Conservation (phyloP, 108 stramenopile species). For the Nannochloropsis gaditana region DNA sequence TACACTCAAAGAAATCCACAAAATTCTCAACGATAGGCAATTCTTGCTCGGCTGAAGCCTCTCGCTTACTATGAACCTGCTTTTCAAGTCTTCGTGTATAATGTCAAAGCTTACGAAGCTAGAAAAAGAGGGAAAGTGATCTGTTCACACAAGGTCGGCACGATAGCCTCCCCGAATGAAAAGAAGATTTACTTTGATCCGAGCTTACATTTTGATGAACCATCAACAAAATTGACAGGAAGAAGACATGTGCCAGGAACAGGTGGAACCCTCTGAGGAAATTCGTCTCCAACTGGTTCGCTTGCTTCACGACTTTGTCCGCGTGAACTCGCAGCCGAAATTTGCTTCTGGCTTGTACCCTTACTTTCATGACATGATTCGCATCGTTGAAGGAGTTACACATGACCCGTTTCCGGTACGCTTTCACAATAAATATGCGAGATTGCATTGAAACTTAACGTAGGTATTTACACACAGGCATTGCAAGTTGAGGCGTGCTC, state of each 20-base stretch:
- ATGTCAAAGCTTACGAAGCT: not conserved
- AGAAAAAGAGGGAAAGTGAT: not conserved
- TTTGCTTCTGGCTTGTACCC: not conserved
- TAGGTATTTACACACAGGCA: not conserved
- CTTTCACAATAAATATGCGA: not conserved
- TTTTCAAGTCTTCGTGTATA: conserved; percentile 18
- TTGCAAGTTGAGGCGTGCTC: not conserved
- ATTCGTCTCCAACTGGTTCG: not conserved
- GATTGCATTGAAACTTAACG: too few relatives aligned
- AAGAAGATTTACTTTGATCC: too few relatives aligned
- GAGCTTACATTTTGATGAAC: not conserved
- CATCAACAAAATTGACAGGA: not conserved
- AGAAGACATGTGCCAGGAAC: not conserved
- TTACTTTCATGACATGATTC: conserved; percentile 13
- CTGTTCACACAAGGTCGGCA: not conserved
- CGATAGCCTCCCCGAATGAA: not conserved
- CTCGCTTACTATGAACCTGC: conserved; percentile 17
- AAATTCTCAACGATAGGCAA: not conserved
- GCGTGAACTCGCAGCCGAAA: not conserved
- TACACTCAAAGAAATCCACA: too few relatives aligned
- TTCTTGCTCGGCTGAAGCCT: not conserved
- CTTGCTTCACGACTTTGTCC: not conserved
- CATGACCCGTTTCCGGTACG: not conserved
- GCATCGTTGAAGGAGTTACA: not conserved
- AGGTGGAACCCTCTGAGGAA: not conserved